Percentiles rank a stretch among this genome's conserved stretches.
Conservation (phyloP, 805 yeast genomes). For the Dipodascus geniculatus region DNA sequence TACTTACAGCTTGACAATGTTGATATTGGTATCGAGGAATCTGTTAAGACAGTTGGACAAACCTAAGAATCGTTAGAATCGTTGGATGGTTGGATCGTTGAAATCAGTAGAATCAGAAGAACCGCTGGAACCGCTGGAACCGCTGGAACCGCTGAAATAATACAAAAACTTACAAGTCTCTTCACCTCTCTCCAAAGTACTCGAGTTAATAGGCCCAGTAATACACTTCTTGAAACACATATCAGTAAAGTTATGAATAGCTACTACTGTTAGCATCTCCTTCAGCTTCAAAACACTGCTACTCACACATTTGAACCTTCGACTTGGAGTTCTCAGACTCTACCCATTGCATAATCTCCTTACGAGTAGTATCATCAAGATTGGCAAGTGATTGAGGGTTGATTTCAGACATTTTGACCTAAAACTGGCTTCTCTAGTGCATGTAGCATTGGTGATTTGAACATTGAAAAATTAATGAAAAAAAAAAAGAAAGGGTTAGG, state of each 20-base stretch:
- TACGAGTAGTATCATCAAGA: slow-evolving; percentile 58
- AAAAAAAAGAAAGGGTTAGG: background rate
- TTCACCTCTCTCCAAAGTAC: slow-evolving; percentile 43
- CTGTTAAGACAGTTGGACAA: slow-evolving; percentile 72
- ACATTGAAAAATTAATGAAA: background rate
- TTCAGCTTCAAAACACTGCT: background rate
- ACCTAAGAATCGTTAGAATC: no score
- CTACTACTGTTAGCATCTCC: slow-evolving; percentile 9
- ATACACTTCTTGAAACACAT: slow-evolving; percentile 85
- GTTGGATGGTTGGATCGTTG: slow-evolving; percentile 3
- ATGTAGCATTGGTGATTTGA: no score
- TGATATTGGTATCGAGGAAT: slow-evolving; percentile 77
- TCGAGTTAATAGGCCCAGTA: slow-evolving; percentile 25
- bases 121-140: no score
- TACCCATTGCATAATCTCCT: slow-evolving; percentile 62
- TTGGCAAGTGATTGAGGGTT: slow-evolving; percentile 31
- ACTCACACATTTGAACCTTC: slow-evolving; percentile 57
- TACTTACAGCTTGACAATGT: slow-evolving; percentile 50
- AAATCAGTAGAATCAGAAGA: background rate
- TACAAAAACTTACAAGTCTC: slow-evolving; percentile 40
- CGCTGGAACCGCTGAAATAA: background rate
- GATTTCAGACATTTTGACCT: slow-evolving; percentile 21
- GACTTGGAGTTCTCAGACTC: slow-evolving; percentile 79
- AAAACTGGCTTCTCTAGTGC: no score
- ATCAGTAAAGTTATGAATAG: slow-evolving; percentile 82